Evolutionary conservation across 2,329 filamentous ascomycete species (phyloP), one percentile per base, ranked within the genome.

Genomic region (Sordariomycetes sp.): DNA sequence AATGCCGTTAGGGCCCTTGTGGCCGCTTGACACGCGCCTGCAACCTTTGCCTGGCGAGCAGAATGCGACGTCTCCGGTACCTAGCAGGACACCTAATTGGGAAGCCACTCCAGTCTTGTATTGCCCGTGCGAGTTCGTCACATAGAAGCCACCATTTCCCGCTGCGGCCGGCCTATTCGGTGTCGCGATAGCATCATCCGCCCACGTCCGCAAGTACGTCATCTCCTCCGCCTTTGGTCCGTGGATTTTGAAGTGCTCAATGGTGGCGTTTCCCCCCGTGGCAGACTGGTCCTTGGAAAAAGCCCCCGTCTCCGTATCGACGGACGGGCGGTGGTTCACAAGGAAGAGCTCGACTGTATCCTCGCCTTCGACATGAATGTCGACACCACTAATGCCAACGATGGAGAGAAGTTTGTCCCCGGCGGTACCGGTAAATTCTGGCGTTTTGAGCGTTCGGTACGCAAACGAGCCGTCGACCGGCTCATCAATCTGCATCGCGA

Each of bases 401-500:
- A 70, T 45, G 24, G 65, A 60, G 3, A 72, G 59, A 0, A 66
- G 58, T 0, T 64, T 66, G 35, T 71, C 69, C 6, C 65, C 67
- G 3, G 59, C 60, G 0, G 65, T 67, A 0, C 70, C 70, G 3
- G 61, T 24, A 34, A 65, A 72, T 0, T 59, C 65, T 0, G 62
- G 58, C 1, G 64, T 69, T 8, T 59, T 56, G 13, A 72, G 60
- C 1, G 56, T 52, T 2, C 63, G 65, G 17, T 61, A 53, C 2
- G 61, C 55, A 24, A 68, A 64, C 2, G 61, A 59, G 0, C 57
- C 36, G 1, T 57, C 62, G 13, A 39, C 22, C 1, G 64, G 64
- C 36, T 63, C 64, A 54, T 72, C 69, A 17, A 71, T 62, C 22
- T 71, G 62, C 10, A 71, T 24, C 2, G 62, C 65, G 2, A 70